Conservation (phyloP, 805 yeast genomes). For the Barnettozyma sp. region DNA sequence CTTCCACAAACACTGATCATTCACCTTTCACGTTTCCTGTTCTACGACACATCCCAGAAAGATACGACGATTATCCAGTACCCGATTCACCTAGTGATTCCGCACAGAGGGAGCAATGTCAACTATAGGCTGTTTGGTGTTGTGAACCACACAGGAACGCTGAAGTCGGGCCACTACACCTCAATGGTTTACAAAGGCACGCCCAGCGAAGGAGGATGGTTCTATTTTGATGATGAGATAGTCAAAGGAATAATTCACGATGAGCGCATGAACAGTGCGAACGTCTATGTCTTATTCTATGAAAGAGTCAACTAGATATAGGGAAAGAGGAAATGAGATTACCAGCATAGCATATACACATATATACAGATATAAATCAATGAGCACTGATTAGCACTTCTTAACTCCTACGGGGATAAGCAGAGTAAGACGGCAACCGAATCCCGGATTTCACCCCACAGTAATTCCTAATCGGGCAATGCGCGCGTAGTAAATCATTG, state of each 20-base stretch:
- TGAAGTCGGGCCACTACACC: slow-evolving; percentile 74
- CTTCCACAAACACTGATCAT: slow-evolving; percentile 75
- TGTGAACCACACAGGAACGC: slow-evolving; percentile 64
- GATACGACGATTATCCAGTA: slow-evolving; percentile 44
- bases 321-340: no score
- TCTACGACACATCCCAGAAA: slow-evolving; percentile 48
- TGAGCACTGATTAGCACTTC: no score
- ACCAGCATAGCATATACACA: no score
- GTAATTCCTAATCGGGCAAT: background rate
- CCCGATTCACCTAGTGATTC: slow-evolving; percentile 47
- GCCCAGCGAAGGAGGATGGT: slow-evolving; percentile 53
- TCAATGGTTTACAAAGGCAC: slow-evolving; percentile 36
- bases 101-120: slow-evolving; percentile 29
- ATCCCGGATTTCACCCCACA: background rate
- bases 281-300: slow-evolving; percentile 67
- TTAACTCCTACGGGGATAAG: no score
- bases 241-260: slow-evolving; percentile 39
- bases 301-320: slow-evolving; percentile 29
- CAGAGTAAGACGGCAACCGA: background rate
- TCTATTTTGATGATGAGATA: slow-evolving; percentile 67
- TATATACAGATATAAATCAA: no score
- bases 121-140: slow-evolving; percentile 53
- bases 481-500: background rate
- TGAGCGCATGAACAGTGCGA: slow-evolving; percentile 41
- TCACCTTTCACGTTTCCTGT: slow-evolving; percentile 75